Base-by-base conservation (phyloP, 2,329 filamentous ascomycete species). In the Chrysoporthe puriensis region DNA sequence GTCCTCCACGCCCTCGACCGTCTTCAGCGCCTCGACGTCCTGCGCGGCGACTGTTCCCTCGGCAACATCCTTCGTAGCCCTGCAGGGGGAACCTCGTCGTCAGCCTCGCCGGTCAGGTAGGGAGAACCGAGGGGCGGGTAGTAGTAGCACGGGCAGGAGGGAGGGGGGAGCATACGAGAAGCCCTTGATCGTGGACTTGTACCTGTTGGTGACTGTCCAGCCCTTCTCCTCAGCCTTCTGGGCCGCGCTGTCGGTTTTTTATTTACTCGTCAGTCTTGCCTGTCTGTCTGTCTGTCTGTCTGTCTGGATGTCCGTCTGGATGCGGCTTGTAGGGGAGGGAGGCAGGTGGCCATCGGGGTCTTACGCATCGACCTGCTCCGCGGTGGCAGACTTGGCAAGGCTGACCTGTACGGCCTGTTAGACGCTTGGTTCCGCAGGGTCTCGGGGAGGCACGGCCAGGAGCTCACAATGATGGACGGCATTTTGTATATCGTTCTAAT, bases 191-290 rank as follows among this genome's bases (percentile, higher is more conserved):
- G 97, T 81, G 70, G 82, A 90, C 44, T 64, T 70, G 84, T 93
- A 97, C 78, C 96, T 92, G 74, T 96, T 89, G 66, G 82, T 88
- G 81, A 98, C 96, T 79, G 88, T 88, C 77, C 94, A 95, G 76
- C 95, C 95, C 77, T 95, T 88, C 54, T 90, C 86, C 69, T 78
- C 81, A 73, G 90, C 91, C 68, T 90, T 82, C 78, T 94, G 82
- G 88, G 97, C 97, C 70, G 91, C 91, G 63, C 91, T 94, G 74
- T 54, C 18, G 14, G 18, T 54, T 56, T 21, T 54, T 56, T 21
- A 13, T 34, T 44, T 40, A 56, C 26, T 26, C 26, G 26, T 59
- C 32, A 61, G 36, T 54, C 18, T 48, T 21, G 14, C 9, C 40
- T 40, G 32, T 40, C 4, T 40, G 4, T 40, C 26, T 26, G 26